These are phyloP conservation scores for Olyra latifolia DNA, from an alignment of 176 grass and related monocot genomes.

Conservation along the genomic window DNA sequence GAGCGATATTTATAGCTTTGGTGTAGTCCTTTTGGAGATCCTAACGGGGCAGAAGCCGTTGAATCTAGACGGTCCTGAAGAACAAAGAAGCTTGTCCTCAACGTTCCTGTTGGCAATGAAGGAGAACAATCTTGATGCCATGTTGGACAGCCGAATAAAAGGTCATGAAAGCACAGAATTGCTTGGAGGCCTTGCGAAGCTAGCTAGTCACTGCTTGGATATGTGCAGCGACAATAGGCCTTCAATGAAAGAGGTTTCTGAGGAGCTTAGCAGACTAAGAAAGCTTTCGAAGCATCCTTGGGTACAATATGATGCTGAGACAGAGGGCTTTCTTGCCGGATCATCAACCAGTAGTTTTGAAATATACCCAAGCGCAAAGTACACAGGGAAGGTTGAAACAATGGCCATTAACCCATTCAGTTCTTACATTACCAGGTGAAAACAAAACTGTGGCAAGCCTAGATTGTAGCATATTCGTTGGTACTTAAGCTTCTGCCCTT, in stretches of 20 bases:
- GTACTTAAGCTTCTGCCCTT: not conserved
- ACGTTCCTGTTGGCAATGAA: too few species aligned
- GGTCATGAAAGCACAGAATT: not conserved
- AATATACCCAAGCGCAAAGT: not conserved
- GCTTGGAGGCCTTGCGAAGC: not conserved
- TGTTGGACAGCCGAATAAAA: conserved; percentile 10
- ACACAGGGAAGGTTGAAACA: not conserved
- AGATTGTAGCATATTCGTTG: not conserved
- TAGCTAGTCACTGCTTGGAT: conserved; percentile 26
- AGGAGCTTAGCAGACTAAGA: too few species aligned
- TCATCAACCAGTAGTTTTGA: not conserved
- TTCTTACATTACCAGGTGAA: conserved; percentile 2
- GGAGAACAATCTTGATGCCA: too few species aligned
- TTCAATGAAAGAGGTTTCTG: too few species aligned
- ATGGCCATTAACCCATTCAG: not conserved
- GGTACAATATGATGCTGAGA: too few species aligned
- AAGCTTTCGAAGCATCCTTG: too few species aligned
- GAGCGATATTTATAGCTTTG: conserved; percentile 21
- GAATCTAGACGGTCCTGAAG: too few species aligned
- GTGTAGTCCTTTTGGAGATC: not conserved
- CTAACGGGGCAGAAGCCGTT: too few species aligned
- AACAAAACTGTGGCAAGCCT: not conserved
- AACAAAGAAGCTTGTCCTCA: too few species aligned
- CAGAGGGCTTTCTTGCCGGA: too few species aligned
- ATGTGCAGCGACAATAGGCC: too few species aligned